Evolutionary conservation across 2,329 filamentous ascomycete species (phyloP).

Genomic region (Cryphonectria japonica): DNA sequence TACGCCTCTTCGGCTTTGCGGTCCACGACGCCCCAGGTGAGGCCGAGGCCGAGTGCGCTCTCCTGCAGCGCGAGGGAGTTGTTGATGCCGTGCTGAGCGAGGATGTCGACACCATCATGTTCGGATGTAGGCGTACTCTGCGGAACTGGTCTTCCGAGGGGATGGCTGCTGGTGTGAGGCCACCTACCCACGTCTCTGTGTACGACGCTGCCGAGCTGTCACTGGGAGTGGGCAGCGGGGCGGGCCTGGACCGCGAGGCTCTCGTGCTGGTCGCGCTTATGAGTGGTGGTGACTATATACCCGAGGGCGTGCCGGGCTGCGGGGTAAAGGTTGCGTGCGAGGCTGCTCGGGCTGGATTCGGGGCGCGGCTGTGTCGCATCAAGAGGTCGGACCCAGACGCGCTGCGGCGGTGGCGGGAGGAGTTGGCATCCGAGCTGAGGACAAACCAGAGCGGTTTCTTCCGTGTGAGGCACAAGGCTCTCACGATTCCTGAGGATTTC

Average conservation of each 20-base stretch:
- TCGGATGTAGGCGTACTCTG: slow-evolving; percentile 79
- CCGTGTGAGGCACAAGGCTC: slow-evolving; percentile 70
- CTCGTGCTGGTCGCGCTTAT: slow-evolving; percentile 95
- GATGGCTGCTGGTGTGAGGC: slow-evolving; percentile 59
- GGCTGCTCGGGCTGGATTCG: slow-evolving; percentile 87
- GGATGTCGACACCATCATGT: slow-evolving; percentile 97
- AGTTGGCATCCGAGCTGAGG: slow-evolving; percentile 73
- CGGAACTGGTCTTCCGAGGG: slow-evolving; percentile 82
- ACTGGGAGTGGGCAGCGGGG: slow-evolving; percentile 39
- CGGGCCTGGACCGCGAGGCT: slow-evolving; percentile 77
- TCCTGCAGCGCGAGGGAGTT: slow-evolving; percentile 78
- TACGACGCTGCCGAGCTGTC: slow-evolving; percentile 67
- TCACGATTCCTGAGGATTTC: slow-evolving; percentile 79
- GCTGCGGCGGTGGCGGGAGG: slow-evolving; percentile 71
- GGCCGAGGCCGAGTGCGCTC: slow-evolving; percentile 92
- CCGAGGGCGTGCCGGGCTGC: slow-evolving; percentile 84
- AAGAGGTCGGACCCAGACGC: slow-evolving; percentile 61
- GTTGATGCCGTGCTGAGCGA: slow-evolving; percentile 95
- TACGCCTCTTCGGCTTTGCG: slow-evolving; percentile 83
- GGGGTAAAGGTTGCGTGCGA: slow-evolving; percentile 89
- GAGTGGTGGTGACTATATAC: slow-evolving; percentile 93
- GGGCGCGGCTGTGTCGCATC: slow-evolving; percentile 71
- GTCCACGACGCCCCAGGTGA: slow-evolving; percentile 89
- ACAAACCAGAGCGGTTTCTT: slow-evolving; percentile 87
- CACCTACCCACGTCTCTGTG: slow-evolving; percentile 83